phyloP scores from a whole-genome alignment of 352 stramenopile genomes.

The Phytopythium kandeliae region DNA sequence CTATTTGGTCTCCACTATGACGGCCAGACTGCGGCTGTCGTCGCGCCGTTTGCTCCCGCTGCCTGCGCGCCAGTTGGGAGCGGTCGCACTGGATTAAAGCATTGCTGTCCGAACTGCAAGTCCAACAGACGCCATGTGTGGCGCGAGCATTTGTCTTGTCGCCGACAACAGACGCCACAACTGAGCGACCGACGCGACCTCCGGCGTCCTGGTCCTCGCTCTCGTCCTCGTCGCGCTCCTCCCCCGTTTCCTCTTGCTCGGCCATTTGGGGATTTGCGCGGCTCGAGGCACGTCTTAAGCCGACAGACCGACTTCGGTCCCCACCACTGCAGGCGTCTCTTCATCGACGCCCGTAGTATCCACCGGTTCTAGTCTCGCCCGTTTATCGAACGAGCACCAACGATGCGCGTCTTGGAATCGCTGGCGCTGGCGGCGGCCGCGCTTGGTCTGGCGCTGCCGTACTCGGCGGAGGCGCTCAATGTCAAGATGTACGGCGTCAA shows the following conservation, averaged over 20 bases:
- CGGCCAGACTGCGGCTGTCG: not conserved
- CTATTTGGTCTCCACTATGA: no score
- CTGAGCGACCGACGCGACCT: not conserved
- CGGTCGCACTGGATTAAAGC: not conserved
- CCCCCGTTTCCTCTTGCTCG: not conserved
- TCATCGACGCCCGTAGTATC: not conserved
- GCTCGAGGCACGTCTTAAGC: not conserved
- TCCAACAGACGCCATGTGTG: not conserved
- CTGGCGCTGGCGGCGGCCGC: slow-evolving; percentile 10
- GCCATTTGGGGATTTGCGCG: slow-evolving; percentile 7
- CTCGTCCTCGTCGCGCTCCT: not conserved
- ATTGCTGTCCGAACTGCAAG: not conserved
- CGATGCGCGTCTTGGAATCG: slow-evolving; percentile 4
- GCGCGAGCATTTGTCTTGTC: not conserved
- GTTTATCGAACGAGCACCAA: not conserved
- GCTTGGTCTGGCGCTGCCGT: slow-evolving; percentile 4
- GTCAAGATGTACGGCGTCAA: slow-evolving; percentile 67
- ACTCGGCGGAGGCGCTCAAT: slow-evolving; percentile 24
- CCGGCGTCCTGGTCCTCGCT: slow-evolving; percentile 1
- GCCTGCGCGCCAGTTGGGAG: not conserved
- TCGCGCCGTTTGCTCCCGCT: not conserved
- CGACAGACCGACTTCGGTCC: not conserved
- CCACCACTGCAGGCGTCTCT: not conserved
- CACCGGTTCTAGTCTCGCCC: not conserved
- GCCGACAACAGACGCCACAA: not conserved